Evolutionary conservation across 1,139 yeast species (phyloP).

Genomic region (Pichia sp.): DNA sequence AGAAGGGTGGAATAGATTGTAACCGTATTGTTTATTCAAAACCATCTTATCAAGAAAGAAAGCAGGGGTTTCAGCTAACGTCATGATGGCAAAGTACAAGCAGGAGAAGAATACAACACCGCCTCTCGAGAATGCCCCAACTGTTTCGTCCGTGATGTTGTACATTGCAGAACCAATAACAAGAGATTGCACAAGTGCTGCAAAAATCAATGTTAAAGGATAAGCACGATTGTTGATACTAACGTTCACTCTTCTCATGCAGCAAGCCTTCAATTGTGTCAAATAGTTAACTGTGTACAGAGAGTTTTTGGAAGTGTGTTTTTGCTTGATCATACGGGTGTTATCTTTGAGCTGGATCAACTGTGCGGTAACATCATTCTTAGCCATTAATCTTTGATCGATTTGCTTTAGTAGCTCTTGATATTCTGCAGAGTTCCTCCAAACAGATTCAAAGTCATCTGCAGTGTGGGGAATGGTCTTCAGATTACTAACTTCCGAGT

Average conservation of each 20-base stretch:
- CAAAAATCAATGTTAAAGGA: conserved; percentile 38
- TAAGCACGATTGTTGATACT: conserved; percentile 42
- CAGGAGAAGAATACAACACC: conserved; percentile 38
- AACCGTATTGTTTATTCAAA: conserved; percentile 37
- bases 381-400: background rate
- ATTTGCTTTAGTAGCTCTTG: conserved; percentile 24
- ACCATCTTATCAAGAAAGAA: conserved; percentile 37
- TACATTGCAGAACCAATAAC: conserved; percentile 35
- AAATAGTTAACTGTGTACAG: conserved; percentile 38
- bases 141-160: conserved; percentile 28
- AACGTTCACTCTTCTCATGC: conserved; percentile 39
- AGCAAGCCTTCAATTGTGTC: conserved; percentile 40
- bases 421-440: conserved; percentile 35
- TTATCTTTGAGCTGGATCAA: background rate
- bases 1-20: conserved; percentile 38
- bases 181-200: conserved; percentile 39
- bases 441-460: conserved; percentile 42
- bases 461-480: conserved; percentile 27
- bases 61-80: conserved; percentile 36
- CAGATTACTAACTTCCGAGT: conserved; percentile 38
- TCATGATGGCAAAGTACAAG: conserved; percentile 35
- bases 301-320: conserved; percentile 29
- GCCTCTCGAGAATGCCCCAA: conserved; percentile 33
- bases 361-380: background rate
- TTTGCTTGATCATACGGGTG: conserved; percentile 30